These are phyloP conservation scores for Populus alba DNA, from an alignment of 345 rosid genomes.

Conservation along the genomic window DNA sequence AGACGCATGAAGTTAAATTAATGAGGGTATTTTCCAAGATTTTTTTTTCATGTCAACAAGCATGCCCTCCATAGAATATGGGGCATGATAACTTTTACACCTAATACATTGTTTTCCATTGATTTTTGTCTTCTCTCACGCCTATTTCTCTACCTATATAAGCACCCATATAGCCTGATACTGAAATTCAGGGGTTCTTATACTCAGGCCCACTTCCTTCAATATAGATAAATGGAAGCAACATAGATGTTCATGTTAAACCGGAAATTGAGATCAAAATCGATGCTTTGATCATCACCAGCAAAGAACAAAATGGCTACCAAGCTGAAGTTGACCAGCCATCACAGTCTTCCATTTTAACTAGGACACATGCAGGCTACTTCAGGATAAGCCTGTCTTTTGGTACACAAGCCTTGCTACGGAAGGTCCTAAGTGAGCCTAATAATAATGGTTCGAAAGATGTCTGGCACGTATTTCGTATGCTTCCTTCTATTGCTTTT, in stretches of 20 bases:
- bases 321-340: slow-evolving; percentile 1
- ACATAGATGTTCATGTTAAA: neutral
- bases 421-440: slow-evolving; percentile 37
- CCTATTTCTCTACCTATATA: neutral
- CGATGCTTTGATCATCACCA: slow-evolving; percentile 1
- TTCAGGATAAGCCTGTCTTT: slow-evolving; percentile 44
- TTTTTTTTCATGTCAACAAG: no score
- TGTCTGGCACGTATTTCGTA: slow-evolving; percentile 6
- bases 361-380: slow-evolving; percentile 42
- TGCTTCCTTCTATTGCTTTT: slow-evolving; percentile 19
- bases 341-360: slow-evolving; percentile 26
- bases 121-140: no score
- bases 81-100: neutral
- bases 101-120: neutral
- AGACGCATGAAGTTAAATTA: no score
- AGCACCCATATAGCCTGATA: neutral
- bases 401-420: slow-evolving; percentile 38
- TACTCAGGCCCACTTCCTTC: no score
- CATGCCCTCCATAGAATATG: neutral
- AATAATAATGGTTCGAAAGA: slow-evolving; percentile 6
- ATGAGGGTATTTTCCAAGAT: no score
- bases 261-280: slow-evolving; percentile 10
- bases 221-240: neutral
- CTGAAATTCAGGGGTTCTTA: neutral
- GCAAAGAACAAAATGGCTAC: neutral